Evolutionary conservation across 345 rosid genomes (phyloP), one percentile per base, ranked within the genome.

Genomic region (Moringa oleifera): DNA sequence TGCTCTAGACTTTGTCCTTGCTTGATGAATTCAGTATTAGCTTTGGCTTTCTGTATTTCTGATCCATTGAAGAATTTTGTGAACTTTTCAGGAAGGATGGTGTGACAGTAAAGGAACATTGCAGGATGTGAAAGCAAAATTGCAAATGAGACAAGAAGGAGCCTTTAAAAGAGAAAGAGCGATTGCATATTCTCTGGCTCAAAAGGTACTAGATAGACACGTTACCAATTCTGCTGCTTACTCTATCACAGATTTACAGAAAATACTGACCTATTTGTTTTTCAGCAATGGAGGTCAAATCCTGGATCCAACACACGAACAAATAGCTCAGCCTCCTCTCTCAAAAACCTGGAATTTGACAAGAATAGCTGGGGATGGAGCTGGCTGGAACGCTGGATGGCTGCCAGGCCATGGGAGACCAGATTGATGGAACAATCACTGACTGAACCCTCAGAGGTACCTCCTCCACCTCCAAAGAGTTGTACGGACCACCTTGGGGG

Each of bases 371-470:
- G 89, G 96, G 96, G 96, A 58, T 92, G 98, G 99, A 88, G 94
- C 71, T 93, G 99, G 99, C 82, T 93, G 16, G 99, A 90, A 63
- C 94, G 99, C 49, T 93, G 99, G 99, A 90, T 93, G 99, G 97
- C 96, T 0, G 90, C 96, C 47, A 77, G 81, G 77, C 99, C 99
- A 71, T 93, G 97, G 99, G 99, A 90, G 78, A 79, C 90, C 9
- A 71, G 97, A 62, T 71, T 88, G 79, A 82, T 85, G 91, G 97
- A 90, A 53, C 77, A 72, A 73, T 75, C 82, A 46, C 63, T 63
- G 7, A 23, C 72, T 15, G 78, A 77, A 25, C 64, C 68, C 13
- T 59, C 73, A 0, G 78, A 76, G 23, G 57, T 59, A 21, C 81
- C 81, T 19, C 82, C 84, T 19, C 82, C 84, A 15, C 79, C 77